Percentiles rank a stretch among this genome's conserved stretches.
Evolutionary conservation across 306 rosid genomes (phyloP).

Genomic region (Calophaca sinica): DNA sequence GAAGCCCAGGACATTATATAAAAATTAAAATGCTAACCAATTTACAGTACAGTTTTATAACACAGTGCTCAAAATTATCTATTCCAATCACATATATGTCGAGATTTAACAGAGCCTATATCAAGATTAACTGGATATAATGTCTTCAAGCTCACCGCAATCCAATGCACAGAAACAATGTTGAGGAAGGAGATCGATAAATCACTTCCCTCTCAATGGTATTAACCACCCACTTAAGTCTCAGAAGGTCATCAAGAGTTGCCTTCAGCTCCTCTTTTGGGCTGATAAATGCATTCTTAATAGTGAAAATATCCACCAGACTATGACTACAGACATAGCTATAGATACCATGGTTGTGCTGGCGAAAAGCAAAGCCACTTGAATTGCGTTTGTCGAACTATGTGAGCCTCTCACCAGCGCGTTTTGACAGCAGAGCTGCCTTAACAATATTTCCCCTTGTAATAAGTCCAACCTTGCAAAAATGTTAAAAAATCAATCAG

Average conservation of each 20-base stretch:
- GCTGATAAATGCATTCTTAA: conserved; percentile 30
- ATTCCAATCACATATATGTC: conserved; percentile 16
- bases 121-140: conserved; percentile 12
- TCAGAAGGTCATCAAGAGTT: conserved; percentile 39
- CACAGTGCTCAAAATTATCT: conserved; percentile 39
- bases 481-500: conserved; percentile 49
- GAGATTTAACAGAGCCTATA: conserved; percentile 29
- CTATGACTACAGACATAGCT: conserved; percentile 27
- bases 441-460: conserved; percentile 89
- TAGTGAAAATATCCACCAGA: conserved; percentile 18
- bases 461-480: conserved; percentile 80
- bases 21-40: conserved; percentile 20
- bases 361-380: conserved; percentile 21
- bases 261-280: conserved; percentile 30
- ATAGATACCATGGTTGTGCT: background rate
- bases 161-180: conserved; percentile 30
- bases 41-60: conserved; percentile 32
- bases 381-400: conserved; percentile 27
- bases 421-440: conserved; percentile 89
- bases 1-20: background rate
- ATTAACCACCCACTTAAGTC: conserved; percentile 28
- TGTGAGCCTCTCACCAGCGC: conserved; percentile 48
- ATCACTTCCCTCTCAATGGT: conserved; percentile 34
- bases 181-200: conserved; percentile 40
- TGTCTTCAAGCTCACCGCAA: conserved; percentile 35